A percentile compares a stretch with the other conserved stretches of the same genome.
These are phyloP conservation scores for Wickerhamomyces canadensis DNA, from an alignment of 805 yeast genomes.

Conservation along the genomic window DNA sequence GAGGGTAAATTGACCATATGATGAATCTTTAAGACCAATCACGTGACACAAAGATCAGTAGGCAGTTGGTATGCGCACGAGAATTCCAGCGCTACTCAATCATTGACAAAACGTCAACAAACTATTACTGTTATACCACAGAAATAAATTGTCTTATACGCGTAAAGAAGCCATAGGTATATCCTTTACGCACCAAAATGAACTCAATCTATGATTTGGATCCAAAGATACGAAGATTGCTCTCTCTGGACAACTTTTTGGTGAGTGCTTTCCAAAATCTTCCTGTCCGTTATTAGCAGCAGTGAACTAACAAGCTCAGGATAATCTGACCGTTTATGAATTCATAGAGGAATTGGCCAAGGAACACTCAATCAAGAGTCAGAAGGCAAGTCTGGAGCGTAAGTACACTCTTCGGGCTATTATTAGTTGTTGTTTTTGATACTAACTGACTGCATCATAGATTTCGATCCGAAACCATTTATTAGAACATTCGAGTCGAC, in stretches of 20 bases:
- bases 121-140: too few relatives aligned
- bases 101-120: background rate
- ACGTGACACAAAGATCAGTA: background rate
- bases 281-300: background rate
- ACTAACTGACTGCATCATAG: conserved; percentile 2
- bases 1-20: too few relatives aligned
- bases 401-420: background rate
- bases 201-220: conserved; percentile 53
- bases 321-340: conserved; percentile 67
- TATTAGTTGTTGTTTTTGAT: background rate
- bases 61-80: too few relatives aligned
- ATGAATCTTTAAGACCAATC: too few relatives aligned
- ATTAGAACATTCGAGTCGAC: conserved; percentile 90
- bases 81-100: background rate
- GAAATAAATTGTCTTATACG: too few relatives aligned
- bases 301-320: conserved; percentile 18
- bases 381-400: conserved; percentile 43
- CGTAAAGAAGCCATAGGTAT: too few relatives aligned
- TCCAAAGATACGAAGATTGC: conserved; percentile 50
- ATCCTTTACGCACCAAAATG: conserved; percentile 27
- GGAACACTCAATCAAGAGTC: conserved; percentile 50
- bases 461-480: conserved; percentile 86
- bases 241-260: conserved; percentile 57
- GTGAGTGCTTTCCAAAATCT: conserved; percentile 9
- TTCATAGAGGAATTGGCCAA: conserved; percentile 76